Conservation (phyloP, 495 filamentous ascomycete species). For the Evernia prunastri region DNA sequence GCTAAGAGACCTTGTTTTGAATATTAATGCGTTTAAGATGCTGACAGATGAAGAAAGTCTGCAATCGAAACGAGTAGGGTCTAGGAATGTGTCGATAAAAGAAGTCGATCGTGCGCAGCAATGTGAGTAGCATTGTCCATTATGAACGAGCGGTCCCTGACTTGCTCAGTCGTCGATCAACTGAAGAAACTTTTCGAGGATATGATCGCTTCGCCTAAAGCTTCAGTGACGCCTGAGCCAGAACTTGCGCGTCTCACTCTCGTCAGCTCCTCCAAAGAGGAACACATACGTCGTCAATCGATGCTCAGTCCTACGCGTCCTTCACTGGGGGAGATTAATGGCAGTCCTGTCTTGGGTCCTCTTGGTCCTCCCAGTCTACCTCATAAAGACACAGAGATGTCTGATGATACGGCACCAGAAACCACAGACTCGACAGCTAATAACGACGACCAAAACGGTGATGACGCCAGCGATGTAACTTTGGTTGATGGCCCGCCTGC, state of each 20-base stretch:
- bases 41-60: conserved; percentile 55
- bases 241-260: conserved; percentile 80
- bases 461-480: conserved; percentile 45
- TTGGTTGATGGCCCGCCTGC: conserved; percentile 39
- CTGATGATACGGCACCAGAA: conserved; percentile 27
- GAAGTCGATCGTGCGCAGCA: conserved; percentile 62
- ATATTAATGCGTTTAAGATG: conserved; percentile 62
- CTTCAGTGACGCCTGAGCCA: conserved; percentile 58
- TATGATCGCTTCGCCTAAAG: conserved; percentile 53
- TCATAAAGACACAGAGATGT: conserved; percentile 25
- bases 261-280: conserved; percentile 54
- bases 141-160: background rate
- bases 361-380: conserved; percentile 32
- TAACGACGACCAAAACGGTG: conserved; percentile 29
- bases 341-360: conserved; percentile 47
- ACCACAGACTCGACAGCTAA: conserved; percentile 29
- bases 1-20: conserved; percentile 70
- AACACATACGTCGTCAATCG: conserved; percentile 50
- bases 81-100: conserved; percentile 48
- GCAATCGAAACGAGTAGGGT: conserved; percentile 58
- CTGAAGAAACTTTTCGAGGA: conserved; percentile 65
- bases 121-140: conserved; percentile 50
- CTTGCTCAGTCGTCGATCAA: conserved; percentile 56
- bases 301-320: conserved; percentile 40
- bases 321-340: conserved; percentile 47